These are phyloP conservation scores for Saitozyma podzolica DNA, from an alignment of 768 basidiomycete genomes.

Conservation along the genomic window DNA sequence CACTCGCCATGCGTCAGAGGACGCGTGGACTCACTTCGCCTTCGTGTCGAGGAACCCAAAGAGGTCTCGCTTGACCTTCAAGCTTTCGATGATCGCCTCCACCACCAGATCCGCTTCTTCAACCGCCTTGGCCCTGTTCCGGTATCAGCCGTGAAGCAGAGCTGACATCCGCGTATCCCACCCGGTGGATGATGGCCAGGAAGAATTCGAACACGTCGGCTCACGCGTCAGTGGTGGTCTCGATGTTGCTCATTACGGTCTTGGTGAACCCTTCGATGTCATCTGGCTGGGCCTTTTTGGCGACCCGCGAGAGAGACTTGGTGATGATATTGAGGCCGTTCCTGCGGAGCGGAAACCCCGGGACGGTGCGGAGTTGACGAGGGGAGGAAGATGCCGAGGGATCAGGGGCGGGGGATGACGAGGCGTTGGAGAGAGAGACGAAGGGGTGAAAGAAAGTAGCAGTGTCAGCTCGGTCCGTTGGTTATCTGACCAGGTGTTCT, in stretches of 20 bases:
- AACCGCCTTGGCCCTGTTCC: constrained; percentile 47
- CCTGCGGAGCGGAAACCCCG: constrained; percentile 14
- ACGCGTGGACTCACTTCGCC: constrained; percentile 42
- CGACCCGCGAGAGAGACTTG: constrained; percentile 54
- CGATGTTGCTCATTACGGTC: constrained; percentile 49
- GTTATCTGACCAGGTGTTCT: too few species aligned
- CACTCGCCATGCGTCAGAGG: neutral
- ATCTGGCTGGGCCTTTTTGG: constrained; percentile 50
- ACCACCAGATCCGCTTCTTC: constrained; percentile 53
- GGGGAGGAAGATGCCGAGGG: constrained; percentile 1
- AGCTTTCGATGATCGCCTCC: constrained; percentile 56
- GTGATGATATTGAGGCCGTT: constrained; percentile 54
- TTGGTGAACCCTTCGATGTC: constrained; percentile 42
- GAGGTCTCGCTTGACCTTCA: constrained; percentile 55
- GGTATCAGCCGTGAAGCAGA: neutral
- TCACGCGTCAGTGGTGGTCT: constrained; percentile 53
- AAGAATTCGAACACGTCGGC: constrained; percentile 5
- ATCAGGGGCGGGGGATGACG: neutral
- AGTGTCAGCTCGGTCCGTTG: too few species aligned
- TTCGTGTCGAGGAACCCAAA: constrained; percentile 53
- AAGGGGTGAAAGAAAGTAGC: too few species aligned
- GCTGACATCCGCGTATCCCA: neutral
- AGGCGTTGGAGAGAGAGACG: too few species aligned
- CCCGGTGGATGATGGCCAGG: neutral
- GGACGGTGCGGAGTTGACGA: neutral